Conservation (phyloP, 805 yeast species). For the Candida golubevii region DNA sequence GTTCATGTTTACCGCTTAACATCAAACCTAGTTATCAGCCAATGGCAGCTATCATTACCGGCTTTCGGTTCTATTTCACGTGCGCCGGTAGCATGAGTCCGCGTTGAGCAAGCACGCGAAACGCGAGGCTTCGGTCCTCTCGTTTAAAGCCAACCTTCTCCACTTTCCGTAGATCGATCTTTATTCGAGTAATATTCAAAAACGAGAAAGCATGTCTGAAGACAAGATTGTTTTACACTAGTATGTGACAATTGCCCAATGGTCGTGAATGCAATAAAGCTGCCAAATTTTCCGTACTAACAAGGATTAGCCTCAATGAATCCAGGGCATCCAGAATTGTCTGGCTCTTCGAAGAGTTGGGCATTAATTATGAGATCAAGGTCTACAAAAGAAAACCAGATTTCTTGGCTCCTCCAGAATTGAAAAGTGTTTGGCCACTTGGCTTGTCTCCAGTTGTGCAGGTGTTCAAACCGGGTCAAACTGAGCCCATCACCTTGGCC, state of each 20-base stretch:
- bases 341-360: conserved; percentile 36
- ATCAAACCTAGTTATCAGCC: too few species aligned
- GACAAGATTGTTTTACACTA: conserved; percentile 22
- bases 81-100: too few species aligned
- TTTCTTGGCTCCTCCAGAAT: conserved; percentile 32
- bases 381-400: conserved; percentile 22
- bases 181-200: too few species aligned
- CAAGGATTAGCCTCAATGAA: conserved; percentile 17
- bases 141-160: too few species aligned
- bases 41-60: too few species aligned
- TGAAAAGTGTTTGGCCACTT: conserved; percentile 30
- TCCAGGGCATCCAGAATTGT: conserved; percentile 37
- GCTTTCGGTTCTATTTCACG: too few species aligned
- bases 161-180: too few species aligned
- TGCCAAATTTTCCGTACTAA: neutral
- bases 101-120: too few species aligned
- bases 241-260: neutral
- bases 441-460: conserved; percentile 33
- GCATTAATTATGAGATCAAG: conserved; percentile 31
- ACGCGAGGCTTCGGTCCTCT: too few species aligned
- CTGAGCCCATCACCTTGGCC: conserved; percentile 32
- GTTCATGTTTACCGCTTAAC: too few species aligned
- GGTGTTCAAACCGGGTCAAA: conserved; percentile 11
- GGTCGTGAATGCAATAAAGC: neutral
- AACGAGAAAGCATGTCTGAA: conserved; percentile 1